Conservation (phyloP, 2,329 filamentous ascomycete genomes). For the Ilyonectria mors-panacis region DNA sequence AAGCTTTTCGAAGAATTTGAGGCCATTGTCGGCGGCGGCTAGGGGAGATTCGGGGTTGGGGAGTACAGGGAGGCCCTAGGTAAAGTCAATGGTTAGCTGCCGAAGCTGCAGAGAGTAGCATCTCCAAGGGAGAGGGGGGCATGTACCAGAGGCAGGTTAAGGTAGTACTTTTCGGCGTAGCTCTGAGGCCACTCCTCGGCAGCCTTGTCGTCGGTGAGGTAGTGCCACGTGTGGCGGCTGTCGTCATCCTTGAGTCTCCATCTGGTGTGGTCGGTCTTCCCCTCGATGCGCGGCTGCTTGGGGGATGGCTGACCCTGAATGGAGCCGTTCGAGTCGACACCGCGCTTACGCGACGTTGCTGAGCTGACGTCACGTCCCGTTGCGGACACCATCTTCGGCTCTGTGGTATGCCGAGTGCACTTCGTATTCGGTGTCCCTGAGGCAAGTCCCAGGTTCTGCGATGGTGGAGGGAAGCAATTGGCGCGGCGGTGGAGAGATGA, state of each 20-base stretch:
- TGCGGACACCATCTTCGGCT: conserved; percentile 47
- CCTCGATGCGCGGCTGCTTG: conserved; percentile 64
- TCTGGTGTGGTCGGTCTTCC: conserved; percentile 82
- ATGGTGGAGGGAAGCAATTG: conserved; percentile 24
- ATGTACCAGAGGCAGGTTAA: conserved; percentile 83
- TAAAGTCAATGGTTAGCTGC: conserved; percentile 14
- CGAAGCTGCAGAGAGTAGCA: not conserved
- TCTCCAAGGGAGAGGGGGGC: not conserved
- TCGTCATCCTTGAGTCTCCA: conserved; percentile 90
- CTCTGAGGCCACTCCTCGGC: conserved; percentile 86
- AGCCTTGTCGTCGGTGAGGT: conserved; percentile 82
- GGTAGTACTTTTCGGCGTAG: conserved; percentile 88
- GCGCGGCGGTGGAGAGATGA: not conserved
- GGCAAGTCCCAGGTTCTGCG: not conserved
- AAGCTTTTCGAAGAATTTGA: conserved; percentile 90
- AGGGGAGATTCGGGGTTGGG: conserved; percentile 80
- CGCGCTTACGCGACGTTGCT: conserved; percentile 60
- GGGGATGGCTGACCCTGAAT: conserved; percentile 48
- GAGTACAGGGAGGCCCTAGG: conserved; percentile 81
- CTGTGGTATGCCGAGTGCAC: not conserved
- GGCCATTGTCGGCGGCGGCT: conserved; percentile 84
- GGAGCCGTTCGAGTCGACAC: conserved; percentile 53
- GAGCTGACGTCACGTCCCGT: conserved; percentile 50
- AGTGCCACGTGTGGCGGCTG: conserved; percentile 95
- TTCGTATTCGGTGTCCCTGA: not conserved